Conservation (phyloP, 805 yeast genomes). For the Suhomyces tanzawaensis region DNA sequence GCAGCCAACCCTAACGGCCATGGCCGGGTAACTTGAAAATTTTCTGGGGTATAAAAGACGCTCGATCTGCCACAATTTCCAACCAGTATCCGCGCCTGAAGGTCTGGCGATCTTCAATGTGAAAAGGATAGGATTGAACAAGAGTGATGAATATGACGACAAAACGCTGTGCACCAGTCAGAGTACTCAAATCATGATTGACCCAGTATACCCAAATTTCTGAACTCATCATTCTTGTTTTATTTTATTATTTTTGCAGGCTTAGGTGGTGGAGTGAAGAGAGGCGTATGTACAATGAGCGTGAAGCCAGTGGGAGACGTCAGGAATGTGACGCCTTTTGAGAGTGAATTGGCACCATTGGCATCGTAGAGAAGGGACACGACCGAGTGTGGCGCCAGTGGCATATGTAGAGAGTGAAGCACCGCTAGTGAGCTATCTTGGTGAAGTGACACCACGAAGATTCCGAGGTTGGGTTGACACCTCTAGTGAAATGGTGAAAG, state of each 20-base stretch:
- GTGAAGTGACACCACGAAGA: too few relatives aligned
- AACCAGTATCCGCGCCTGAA: slow-evolving; percentile 1
- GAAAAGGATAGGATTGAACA: slow-evolving; percentile 9
- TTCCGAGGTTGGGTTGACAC: too few relatives aligned
- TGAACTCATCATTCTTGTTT: slow-evolving; percentile 23
- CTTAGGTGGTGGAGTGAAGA: too few relatives aligned
- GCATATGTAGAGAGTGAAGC: too few relatives aligned
- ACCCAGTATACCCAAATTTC: slow-evolving; percentile 48
- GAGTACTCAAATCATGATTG: slow-evolving; percentile 45
- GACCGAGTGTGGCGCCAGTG: too few relatives aligned
- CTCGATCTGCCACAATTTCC: not conserved
- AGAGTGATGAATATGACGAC: slow-evolving; percentile 31
- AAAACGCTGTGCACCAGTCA: slow-evolving; percentile 55
- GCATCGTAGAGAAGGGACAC: too few relatives aligned
- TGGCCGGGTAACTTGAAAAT: slow-evolving; percentile 1
- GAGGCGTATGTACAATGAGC: too few relatives aligned
- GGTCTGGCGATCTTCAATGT: slow-evolving; percentile 14
- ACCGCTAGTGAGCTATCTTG: too few relatives aligned
- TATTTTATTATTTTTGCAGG: slow-evolving; percentile 8
- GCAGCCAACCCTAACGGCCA: not conserved
- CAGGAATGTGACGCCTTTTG: too few relatives aligned
- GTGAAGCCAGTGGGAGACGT: too few relatives aligned
- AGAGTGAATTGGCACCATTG: too few relatives aligned
- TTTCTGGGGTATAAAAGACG: not conserved
- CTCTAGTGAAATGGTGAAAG: too few relatives aligned